These are phyloP conservation scores for Coprinopsis sp. DNA, from an alignment of 768 basidiomycete genomes.

Conservation along the genomic window DNA sequence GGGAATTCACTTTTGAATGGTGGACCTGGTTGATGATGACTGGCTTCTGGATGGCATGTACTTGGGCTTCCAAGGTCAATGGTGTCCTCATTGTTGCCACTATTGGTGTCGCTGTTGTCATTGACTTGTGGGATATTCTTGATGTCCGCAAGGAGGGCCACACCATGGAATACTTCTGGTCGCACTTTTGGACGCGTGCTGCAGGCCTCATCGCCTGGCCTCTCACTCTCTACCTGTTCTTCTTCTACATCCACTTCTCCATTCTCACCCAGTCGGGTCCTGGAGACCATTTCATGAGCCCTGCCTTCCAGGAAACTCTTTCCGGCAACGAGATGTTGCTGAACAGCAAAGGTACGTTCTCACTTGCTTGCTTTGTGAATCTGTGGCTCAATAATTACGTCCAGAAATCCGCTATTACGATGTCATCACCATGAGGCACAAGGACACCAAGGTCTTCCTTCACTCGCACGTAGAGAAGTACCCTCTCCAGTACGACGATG, in stretches of 20 bases:
- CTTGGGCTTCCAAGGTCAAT: conserved; percentile 97
- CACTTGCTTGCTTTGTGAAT: neutral
- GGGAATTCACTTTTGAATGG: conserved; percentile 88
- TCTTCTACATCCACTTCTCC: conserved; percentile 95
- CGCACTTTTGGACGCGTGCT: conserved; percentile 83
- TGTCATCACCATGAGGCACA: conserved; percentile 81
- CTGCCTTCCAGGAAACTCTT: conserved; percentile 95
- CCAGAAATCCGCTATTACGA: conserved; percentile 96
- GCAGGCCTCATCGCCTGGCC: conserved; percentile 86
- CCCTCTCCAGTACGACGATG: conserved; percentile 92
- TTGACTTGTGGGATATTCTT: conserved; percentile 93
- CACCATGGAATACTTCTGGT: conserved; percentile 83
- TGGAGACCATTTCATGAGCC: conserved; percentile 96
- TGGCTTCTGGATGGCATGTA: conserved; percentile 91
- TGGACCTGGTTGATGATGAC: conserved; percentile 92
- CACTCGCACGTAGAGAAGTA: conserved; percentile 92
- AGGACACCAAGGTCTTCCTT: conserved; percentile 87
- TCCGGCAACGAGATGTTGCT: conserved; percentile 87
- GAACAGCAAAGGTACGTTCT: conserved; percentile 76
- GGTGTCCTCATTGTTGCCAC: conserved; percentile 87
- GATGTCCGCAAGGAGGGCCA: conserved; percentile 73
- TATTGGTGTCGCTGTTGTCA: conserved; percentile 85
- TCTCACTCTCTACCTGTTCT: conserved; percentile 83
- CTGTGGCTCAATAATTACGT: conserved; percentile 5
- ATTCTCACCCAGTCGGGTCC: conserved; percentile 85